Evolutionary conservation across 345 rosid species (phyloP).

Genomic region (Capsella bursapastoris): DNA sequence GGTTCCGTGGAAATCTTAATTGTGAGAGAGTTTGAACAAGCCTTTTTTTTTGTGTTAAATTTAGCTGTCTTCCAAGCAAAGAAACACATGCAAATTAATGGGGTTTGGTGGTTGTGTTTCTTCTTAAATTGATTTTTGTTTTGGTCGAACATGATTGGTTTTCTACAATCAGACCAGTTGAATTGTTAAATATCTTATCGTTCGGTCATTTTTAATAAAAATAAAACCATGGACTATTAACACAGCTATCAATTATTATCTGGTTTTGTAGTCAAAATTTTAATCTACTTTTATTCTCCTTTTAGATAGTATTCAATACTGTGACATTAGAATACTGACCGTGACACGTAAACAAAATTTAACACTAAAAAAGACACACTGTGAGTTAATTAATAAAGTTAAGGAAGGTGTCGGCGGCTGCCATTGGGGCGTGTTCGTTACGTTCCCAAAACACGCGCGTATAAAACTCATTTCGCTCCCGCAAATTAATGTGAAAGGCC

Average conservation of each 20-base stretch:
- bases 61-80: slow-evolving; percentile 46
- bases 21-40: slow-evolving; percentile 22
- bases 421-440: slow-evolving; percentile 28
- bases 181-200: neutral
- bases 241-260: neutral
- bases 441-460: slow-evolving; percentile 3
- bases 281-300: neutral
- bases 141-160: slow-evolving; percentile 10
- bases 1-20: slow-evolving; percentile 16
- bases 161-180: neutral
- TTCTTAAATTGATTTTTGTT: neutral
- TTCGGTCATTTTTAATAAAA: neutral
- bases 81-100: slow-evolving; percentile 30
- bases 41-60: slow-evolving; percentile 10
- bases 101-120: slow-evolving; percentile 7
- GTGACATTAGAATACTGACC: neutral
- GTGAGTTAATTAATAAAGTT: neutral
- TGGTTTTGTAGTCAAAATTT: neutral
- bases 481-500: neutral
- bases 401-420: slow-evolving; percentile 35
- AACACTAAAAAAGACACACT: no score
- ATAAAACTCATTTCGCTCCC: neutral
- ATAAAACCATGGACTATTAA: neutral
- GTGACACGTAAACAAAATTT: neutral
- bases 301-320: neutral